These are phyloP conservation scores for Debaryomyces fabryi DNA, from an alignment of 1,139 yeast species.

Conservation along the genomic window DNA sequence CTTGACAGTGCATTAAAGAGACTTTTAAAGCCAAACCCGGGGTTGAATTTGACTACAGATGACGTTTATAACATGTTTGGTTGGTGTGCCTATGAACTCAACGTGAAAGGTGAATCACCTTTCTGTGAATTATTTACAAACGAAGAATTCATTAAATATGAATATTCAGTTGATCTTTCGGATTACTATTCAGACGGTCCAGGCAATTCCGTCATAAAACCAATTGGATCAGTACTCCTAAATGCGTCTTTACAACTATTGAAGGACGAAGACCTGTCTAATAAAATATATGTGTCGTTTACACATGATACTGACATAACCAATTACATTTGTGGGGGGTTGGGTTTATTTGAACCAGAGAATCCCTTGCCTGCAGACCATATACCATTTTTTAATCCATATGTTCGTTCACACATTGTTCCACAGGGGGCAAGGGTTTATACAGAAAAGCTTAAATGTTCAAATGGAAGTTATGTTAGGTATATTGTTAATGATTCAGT, in stretches of 20 bases:
- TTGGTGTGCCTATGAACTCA: constrained; percentile 59
- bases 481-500: constrained; percentile 60
- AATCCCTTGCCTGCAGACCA: constrained; percentile 23
- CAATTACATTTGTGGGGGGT: constrained; percentile 46
- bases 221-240: constrained; percentile 50
- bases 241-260: constrained; percentile 52
- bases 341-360: constrained; percentile 48
- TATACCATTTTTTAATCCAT: constrained; percentile 44
- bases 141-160: constrained; percentile 48
- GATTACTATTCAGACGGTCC: constrained; percentile 54
- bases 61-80: constrained; percentile 46
- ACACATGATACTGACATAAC: constrained; percentile 63
- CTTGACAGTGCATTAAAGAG: constrained; percentile 21
- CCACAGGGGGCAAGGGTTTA: constrained; percentile 61
- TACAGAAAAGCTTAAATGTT: constrained; percentile 51
- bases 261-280: constrained; percentile 24
- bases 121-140: constrained; percentile 53
- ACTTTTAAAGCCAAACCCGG: constrained; percentile 25
- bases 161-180: constrained; percentile 46
- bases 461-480: constrained; percentile 47
- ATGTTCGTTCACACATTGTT: constrained; percentile 49
- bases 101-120: constrained; percentile 49
- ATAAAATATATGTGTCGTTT: constrained; percentile 50
- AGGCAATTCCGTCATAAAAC: constrained; percentile 45
- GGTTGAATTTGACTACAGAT: constrained; percentile 37